Percentiles rank a stretch among this genome's conserved stretches.
These are phyloP conservation scores for Pseudozyma tsukubaensis DNA, from an alignment of 1,284 basidiomycete genomes.

Conservation along the genomic window DNA sequence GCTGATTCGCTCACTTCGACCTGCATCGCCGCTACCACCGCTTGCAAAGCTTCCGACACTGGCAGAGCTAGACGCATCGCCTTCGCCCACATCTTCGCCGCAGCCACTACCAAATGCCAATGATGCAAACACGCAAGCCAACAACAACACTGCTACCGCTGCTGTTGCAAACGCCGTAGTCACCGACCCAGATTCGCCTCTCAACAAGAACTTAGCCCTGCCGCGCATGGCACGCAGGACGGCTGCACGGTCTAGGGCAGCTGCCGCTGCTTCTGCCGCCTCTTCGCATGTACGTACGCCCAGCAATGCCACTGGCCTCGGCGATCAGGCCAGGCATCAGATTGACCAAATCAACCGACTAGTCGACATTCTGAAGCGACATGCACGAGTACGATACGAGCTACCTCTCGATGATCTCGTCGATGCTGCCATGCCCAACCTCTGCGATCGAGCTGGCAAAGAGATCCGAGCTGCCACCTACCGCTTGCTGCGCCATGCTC, in stretches of 20 bases:
- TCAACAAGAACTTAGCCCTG: slow-evolving; percentile 22
- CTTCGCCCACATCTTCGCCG: slow-evolving; percentile 12
- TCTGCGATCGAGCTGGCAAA: slow-evolving; percentile 80
- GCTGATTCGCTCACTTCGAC: slow-evolving; percentile 44
- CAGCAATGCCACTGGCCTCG: slow-evolving; percentile 52
- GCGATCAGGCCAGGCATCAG: slow-evolving; percentile 45
- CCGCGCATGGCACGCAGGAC: slow-evolving; percentile 38
- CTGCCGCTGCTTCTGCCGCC: slow-evolving; percentile 33
- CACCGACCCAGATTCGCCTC: slow-evolving; percentile 29
- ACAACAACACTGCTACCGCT: slow-evolving; percentile 3
- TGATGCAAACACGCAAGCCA: neutral
- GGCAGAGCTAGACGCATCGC: slow-evolving; percentile 12
- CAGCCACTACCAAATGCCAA: slow-evolving; percentile 3
- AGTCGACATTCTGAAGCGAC: slow-evolving; percentile 78
- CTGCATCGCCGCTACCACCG: slow-evolving; percentile 34
- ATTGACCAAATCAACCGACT: slow-evolving; percentile 74
- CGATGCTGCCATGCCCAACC: slow-evolving; percentile 77
- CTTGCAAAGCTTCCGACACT: slow-evolving; percentile 28
- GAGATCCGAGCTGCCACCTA: slow-evolving; percentile 86
- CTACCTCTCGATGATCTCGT: slow-evolving; percentile 79
- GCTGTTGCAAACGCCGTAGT: neutral
- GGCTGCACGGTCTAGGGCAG: slow-evolving; percentile 43
- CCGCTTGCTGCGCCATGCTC: slow-evolving; percentile 82
- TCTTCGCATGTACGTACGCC: slow-evolving; percentile 53
- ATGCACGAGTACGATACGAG: slow-evolving; percentile 81